Evolutionary conservation across 2,329 filamentous ascomycete genomes (phyloP), one percentile per base, ranked within the genome.

Genomic region (Dactylellina leptospora): DNA sequence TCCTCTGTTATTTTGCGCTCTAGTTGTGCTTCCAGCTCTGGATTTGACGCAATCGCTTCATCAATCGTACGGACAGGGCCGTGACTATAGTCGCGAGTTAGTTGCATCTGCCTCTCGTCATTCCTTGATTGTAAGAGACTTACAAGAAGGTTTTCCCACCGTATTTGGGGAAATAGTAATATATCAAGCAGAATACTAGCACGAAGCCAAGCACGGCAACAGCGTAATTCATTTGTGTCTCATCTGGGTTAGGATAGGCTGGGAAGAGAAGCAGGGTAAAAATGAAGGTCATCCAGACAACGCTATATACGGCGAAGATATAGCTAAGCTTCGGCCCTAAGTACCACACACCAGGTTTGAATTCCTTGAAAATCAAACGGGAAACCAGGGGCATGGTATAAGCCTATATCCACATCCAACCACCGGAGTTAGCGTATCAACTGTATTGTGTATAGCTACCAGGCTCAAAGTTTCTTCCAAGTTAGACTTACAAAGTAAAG

Each of bases 381-480:
- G 77, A 73, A 13, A 78, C 60, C 3, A 78, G 74, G 1, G 78
- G 78, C 78, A 78, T 78, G 48, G 77, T 78, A 63, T 78, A 78
- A 5, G 78, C 77, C 61, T 66, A 22, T 22, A 20, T 45, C 18
- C 11, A 11, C 44, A 38, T 36, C 8, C 11, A 11, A 33, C 9
- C 10, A 18, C 38, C 16, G n/a, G 48, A 33, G 36, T 40, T n/a
- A 40, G 36, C 1, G 4, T 40, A 4, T 40, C 11, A 62, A 8
- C n/a, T 38, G n/a, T 33, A 6, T 9, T 16, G 20, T 25, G 45
- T 28, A 27, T 28, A 48, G 13, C 11, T 59, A n/a, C 22, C 1
- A n/a, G n/a, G n/a, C n/a, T n/a, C n/a, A n/a, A n/a, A n/a, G 18
- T 40, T 28, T 48, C 18, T 5, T 28, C 4, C 4, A 20, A 28